Evolutionary conservation across 495 filamentous ascomycete genomes (phyloP).

Genomic region (Annulohypoxylon bovei): DNA sequence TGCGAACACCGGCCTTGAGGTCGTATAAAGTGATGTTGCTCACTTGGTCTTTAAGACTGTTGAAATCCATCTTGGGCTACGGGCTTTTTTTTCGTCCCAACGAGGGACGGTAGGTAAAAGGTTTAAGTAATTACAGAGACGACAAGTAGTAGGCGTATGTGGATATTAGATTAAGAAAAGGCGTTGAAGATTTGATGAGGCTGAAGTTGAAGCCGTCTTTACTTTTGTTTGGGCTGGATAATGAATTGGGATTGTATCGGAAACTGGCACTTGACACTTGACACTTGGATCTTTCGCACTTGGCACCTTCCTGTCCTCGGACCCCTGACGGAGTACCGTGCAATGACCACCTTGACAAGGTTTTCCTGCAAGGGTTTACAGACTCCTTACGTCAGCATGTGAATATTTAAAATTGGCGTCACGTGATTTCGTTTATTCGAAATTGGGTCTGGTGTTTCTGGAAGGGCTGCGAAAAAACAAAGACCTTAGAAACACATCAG

Average conservation of each 20-base stretch:
- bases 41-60: slow-evolving; percentile 85
- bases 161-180: background rate
- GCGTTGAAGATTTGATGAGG: background rate
- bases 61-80: slow-evolving; percentile 77
- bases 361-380: background rate
- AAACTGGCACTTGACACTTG: slow-evolving; percentile 33
- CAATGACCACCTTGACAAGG: slow-evolving; percentile 24
- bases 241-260: slow-evolving; percentile 1
- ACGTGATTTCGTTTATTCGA: background rate
- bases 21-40: slow-evolving; percentile 96
- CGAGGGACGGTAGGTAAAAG: slow-evolving; percentile 13
- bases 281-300: slow-evolving; percentile 27
- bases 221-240: background rate
- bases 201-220: background rate
- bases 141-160: background rate
- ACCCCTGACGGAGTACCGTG: slow-evolving; percentile 27
- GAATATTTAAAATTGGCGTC: background rate
- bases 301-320: slow-evolving; percentile 5
- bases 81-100: slow-evolving; percentile 26
- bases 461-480: background rate
- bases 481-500: too few relatives aligned
- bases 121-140: background rate
- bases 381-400: background rate
- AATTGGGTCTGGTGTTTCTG: too few relatives aligned
- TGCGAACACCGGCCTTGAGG: slow-evolving; percentile 94